A percentile compares a stretch with the other conserved stretches of the same genome.
phyloP scores from a whole-genome alignment of 192 early-diverging fungal species.

The Coemansia sp. region DNA sequence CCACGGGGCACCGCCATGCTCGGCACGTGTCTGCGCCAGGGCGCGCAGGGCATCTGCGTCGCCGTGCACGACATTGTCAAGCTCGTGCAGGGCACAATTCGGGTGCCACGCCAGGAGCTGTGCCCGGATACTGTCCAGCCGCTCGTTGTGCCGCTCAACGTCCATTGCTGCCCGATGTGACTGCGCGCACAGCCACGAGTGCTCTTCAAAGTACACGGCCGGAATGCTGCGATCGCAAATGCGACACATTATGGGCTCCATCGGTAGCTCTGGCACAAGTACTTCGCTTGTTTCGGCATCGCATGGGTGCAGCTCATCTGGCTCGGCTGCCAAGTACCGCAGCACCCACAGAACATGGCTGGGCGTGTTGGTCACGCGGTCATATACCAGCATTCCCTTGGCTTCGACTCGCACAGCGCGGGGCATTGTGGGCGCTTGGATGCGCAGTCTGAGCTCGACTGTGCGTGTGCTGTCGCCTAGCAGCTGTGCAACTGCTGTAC shows the following conservation, averaged over 20 bases:
- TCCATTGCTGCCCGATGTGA: constrained; percentile 50
- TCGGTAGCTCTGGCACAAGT: not conserved
- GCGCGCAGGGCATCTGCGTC: constrained; percentile 16
- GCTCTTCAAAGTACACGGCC: constrained; percentile 42
- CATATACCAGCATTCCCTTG: constrained; percentile 49
- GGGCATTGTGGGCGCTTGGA: constrained; percentile 16
- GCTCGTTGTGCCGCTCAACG: constrained; percentile 44
- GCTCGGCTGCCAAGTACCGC: constrained; percentile 14
- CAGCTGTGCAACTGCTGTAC: constrained; percentile 44
- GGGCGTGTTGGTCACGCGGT: constrained; percentile 19
- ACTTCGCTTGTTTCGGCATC: not conserved
- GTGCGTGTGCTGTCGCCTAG: constrained; percentile 39
- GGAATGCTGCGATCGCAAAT: constrained; percentile 44
- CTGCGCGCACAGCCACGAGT: constrained; percentile 48
- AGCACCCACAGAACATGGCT: constrained; percentile 52
- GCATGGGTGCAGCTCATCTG: not conserved
- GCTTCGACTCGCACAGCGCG: constrained; percentile 23
- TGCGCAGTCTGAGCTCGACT: constrained; percentile 30
- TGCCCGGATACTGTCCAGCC: constrained; percentile 30
- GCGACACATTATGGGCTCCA: constrained; percentile 43
- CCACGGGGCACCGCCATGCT: constrained; percentile 17
- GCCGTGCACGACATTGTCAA: constrained; percentile 29
- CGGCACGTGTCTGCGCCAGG: constrained; percentile 14
- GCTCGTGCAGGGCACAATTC: constrained; percentile 25
- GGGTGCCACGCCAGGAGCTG: constrained; percentile 47